Base-by-base conservation (phyloP, 2,329 filamentous ascomycete genomes). In the Neophaeococcomyces aloes region DNA sequence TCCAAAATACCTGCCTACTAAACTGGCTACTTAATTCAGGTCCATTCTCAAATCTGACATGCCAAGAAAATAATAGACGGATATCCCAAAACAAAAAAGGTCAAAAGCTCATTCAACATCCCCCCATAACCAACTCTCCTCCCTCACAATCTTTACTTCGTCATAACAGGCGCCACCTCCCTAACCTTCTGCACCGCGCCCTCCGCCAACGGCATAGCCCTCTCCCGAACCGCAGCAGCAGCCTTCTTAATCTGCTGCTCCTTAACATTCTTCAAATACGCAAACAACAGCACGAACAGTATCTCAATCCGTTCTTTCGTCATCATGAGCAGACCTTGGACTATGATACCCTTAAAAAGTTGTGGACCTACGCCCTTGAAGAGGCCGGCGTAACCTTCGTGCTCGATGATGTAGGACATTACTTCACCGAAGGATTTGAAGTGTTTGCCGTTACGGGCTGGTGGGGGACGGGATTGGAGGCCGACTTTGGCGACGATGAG, bases 281-380 rank as follows among this genome's bases (percentile, higher is more conserved):
- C 78, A 64, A 95, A 80, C 39, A 98, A 74, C 21, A 94, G 68
- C 50, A 96, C 71, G 61, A 95, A 96, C 34, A 87, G 62, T 13
- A 96, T 68, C 63, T 96, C 91, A 65, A 96, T 85, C 54, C 85
- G 86, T 67, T 98, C 91, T 68, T 98, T 98, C 37, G 87, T 91
- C 87, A 95, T 98, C 91, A 98, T 98, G 30, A 98, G 71, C 44
- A 98, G 78, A 38, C 91, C 91, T 60, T 98, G 91, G 2, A 98
- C 91, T 38, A 98, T 62, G 41, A 98, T 67, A 1, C 91, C 91
- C 66, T 98, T 98, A 47, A 87, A 65, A 40, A 98, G 83, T 63
- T 98, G 91, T 2, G 91, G 91, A 0, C 79, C 87, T 53, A 98
- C 94, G 32, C 91, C 91, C 69, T 98, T 98, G 72, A 96, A 98